phyloP scores from a whole-genome alignment of 2,329 filamentous ascomycete species.

The Bipolaris victoriae region DNA sequence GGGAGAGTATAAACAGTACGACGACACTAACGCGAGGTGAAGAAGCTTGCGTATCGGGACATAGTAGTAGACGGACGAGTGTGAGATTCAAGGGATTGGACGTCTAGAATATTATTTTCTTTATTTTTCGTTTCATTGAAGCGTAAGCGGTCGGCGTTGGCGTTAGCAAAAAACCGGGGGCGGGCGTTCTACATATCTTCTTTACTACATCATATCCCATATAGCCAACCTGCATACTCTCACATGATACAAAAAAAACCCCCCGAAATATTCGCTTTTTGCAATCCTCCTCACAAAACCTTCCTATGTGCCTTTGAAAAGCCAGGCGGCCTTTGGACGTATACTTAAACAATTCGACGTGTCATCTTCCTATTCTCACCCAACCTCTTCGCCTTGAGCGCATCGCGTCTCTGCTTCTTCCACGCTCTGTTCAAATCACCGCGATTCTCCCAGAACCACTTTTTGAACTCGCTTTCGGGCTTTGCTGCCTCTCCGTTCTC shows the following conservation, averaged over 20 bases:
- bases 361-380: constrained; percentile 62
- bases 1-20: too few species aligned
- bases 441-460: constrained; percentile 65
- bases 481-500: constrained; percentile 35
- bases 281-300: background rate
- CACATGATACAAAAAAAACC: background rate
- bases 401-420: constrained; percentile 64
- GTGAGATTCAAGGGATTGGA: constrained; percentile 32
- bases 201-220: background rate
- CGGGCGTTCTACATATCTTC: background rate
- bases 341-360: constrained; percentile 6
- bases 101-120: background rate
- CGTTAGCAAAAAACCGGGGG: too few species aligned
- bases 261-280: too few species aligned
- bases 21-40: constrained; percentile 8
- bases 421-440: constrained; percentile 57
- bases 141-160: too few species aligned
- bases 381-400: constrained; percentile 65
- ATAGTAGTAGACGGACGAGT: constrained; percentile 16
- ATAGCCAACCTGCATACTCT: background rate
- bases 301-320: background rate
- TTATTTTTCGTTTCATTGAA: background rate
- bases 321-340: too few species aligned
- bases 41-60: constrained; percentile 16
- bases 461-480: constrained; percentile 63